phyloP scores from a whole-genome alignment of 164 flowering plant species.

The Santalum album region DNA sequence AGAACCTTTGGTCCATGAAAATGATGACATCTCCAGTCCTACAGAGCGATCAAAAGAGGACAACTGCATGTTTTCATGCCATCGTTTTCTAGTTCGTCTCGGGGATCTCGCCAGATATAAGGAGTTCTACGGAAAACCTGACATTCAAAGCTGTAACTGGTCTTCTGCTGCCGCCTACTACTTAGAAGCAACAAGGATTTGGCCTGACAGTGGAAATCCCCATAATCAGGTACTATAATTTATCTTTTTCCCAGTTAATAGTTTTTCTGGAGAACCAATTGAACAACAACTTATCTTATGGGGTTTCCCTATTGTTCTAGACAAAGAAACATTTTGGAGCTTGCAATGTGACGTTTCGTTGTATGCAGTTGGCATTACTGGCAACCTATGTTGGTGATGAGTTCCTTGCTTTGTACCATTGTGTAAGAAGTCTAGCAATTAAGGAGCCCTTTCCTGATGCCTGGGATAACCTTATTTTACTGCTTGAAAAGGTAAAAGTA shows the following conservation, averaged over 20 bases:
- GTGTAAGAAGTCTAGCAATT: constrained; percentile 70
- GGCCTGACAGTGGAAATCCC: constrained; percentile 85
- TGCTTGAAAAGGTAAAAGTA: constrained; percentile 60
- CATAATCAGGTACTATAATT: constrained; percentile 68
- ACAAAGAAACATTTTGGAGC: background rate
- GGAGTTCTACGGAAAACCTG: constrained; percentile 44
- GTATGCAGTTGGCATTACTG: constrained; percentile 66
- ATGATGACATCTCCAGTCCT: constrained; percentile 10
- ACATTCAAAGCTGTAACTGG: constrained; percentile 37
- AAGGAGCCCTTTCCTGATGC: constrained; percentile 90
- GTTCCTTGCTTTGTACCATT: constrained; percentile 74
- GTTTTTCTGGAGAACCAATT: background rate
- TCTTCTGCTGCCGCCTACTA: constrained; percentile 61
- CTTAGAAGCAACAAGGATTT: constrained; percentile 50
- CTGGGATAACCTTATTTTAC: constrained; percentile 55
- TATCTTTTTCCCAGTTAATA: background rate
- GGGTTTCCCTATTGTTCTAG: background rate
- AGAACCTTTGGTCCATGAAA: constrained; percentile 18
- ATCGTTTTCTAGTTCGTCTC: constrained; percentile 64
- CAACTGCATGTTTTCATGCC: constrained; percentile 49
- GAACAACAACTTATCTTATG: too few relatives aligned
- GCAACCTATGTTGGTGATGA: constrained; percentile 75
- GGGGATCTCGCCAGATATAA: constrained; percentile 86
- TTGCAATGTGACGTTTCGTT: constrained; percentile 4
- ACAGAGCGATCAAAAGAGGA: constrained; percentile 22